Evolutionary conservation across 441 rosid species (phyloP).

Genomic region (Theobroma grandiflorum): DNA sequence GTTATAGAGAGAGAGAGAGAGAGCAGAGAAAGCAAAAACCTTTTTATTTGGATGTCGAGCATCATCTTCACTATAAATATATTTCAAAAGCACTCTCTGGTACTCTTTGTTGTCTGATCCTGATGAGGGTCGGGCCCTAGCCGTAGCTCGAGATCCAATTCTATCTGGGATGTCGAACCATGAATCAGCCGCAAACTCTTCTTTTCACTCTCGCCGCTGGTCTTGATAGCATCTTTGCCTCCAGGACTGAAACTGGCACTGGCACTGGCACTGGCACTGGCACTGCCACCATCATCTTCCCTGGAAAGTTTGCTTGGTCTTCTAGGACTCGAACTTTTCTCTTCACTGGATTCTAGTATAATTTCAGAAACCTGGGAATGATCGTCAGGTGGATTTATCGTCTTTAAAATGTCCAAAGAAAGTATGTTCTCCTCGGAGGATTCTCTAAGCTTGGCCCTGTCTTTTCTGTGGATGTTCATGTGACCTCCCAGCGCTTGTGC

Average conservation of each 20-base stretch:
- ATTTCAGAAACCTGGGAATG: slow-evolving; percentile 12
- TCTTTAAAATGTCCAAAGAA: slow-evolving; percentile 34
- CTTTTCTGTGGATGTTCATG: slow-evolving; percentile 54
- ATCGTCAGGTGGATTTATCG: background rate
- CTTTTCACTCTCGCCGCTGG: slow-evolving; percentile 2
- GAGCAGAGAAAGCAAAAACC: background rate
- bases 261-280: background rate
- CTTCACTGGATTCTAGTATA: slow-evolving; percentile 29
- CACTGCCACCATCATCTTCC: slow-evolving; percentile 20
- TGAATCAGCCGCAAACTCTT: background rate
- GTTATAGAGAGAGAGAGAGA: background rate
- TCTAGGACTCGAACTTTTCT: slow-evolving; percentile 13
- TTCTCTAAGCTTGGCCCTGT: slow-evolving; percentile 49
- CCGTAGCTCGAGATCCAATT: slow-evolving; percentile 52
- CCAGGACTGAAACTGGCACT: background rate
- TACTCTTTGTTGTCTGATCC: background rate
- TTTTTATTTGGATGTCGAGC: slow-evolving; percentile 10
- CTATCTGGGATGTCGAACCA: slow-evolving; percentile 19
- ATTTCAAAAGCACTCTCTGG: slow-evolving; percentile 30
- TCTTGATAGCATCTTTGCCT: slow-evolving; percentile 3
- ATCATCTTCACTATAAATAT: background rate
- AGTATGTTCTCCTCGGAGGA: slow-evolving; percentile 38
- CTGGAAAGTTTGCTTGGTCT: slow-evolving; percentile 8
- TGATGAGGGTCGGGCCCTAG: slow-evolving; percentile 44
- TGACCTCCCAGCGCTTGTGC: slow-evolving; percentile 60